A percentile compares a stretch with the other conserved stretches of the same genome.
Evolutionary conservation across 1,139 yeast genomes (phyloP).

Genomic region (Protomyces arabidopsidicola): DNA sequence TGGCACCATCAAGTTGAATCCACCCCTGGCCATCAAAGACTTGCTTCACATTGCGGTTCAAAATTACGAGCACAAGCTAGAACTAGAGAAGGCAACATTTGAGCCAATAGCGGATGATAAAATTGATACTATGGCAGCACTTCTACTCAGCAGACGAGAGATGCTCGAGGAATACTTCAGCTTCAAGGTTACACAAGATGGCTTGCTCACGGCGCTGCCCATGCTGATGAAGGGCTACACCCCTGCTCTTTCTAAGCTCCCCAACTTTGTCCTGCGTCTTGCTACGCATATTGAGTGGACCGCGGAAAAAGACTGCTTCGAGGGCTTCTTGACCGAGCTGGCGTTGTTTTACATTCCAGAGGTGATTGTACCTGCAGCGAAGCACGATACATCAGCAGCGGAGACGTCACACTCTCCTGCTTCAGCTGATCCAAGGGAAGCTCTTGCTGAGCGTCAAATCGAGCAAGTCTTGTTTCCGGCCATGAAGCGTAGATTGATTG

Average conservation of each 20-base stretch:
- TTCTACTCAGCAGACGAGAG: conserved; percentile 52
- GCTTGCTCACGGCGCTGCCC: conserved; percentile 54
- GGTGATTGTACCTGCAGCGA: conserved; percentile 34
- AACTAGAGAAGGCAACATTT: not conserved
- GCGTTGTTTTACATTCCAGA: conserved; percentile 75
- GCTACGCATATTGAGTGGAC: conserved; percentile 58
- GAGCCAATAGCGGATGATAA: not conserved
- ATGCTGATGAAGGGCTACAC: conserved; percentile 57
- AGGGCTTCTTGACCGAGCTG: conserved; percentile 60
- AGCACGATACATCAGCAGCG: not conserved
- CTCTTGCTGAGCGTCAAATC: conserved; percentile 41
- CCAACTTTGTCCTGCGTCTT: conserved; percentile 60
- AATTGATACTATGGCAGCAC: conserved; percentile 29
- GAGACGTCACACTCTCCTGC: not conserved
- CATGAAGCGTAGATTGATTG: conserved; percentile 59
- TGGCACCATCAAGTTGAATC: conserved; percentile 52
- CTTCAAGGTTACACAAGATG: conserved; percentile 45
- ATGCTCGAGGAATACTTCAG: conserved; percentile 81
- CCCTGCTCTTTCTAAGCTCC: conserved; percentile 62
- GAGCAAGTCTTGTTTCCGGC: conserved; percentile 65
- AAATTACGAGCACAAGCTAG: conserved; percentile 32
- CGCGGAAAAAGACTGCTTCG: conserved; percentile 63
- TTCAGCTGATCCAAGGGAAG: conserved; percentile 27
- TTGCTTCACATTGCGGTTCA: conserved; percentile 38
- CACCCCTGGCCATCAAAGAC: conserved; percentile 41